These are phyloP conservation scores for Penicillium hordei DNA, from an alignment of 2,329 filamentous ascomycete species.

Conservation along the genomic window DNA sequence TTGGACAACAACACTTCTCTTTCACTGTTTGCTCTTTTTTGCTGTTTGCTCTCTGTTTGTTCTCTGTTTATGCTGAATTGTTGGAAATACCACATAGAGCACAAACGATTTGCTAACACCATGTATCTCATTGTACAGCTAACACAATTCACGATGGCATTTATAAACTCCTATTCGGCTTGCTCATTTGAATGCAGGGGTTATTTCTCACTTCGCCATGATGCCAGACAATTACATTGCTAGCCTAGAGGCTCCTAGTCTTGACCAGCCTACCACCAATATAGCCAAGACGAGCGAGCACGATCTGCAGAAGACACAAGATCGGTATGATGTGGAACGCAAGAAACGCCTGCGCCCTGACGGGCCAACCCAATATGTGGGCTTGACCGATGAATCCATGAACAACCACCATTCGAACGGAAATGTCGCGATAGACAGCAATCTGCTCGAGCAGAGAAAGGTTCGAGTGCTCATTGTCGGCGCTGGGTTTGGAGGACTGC, in stretches of 20 bases:
- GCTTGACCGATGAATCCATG: neutral
- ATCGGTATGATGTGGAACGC: neutral
- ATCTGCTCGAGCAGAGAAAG: neutral
- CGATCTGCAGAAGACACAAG: neutral
- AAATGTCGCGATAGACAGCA: neutral
- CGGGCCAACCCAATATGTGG: neutral
- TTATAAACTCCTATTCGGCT: neutral
- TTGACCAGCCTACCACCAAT: neutral
- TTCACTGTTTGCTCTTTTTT: neutral
- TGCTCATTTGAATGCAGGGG: neutral
- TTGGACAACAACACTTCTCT: neutral
- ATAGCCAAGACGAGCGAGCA: neutral
- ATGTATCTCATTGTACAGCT: neutral
- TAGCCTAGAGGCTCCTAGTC: too few relatives aligned
- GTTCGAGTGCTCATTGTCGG: conserved; percentile 40
- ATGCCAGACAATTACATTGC: too few relatives aligned
- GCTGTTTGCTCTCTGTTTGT: neutral
- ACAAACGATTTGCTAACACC: neutral
- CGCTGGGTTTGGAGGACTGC: conserved; percentile 47
- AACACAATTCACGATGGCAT: neutral
- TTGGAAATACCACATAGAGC: neutral
- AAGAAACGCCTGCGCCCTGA: neutral
- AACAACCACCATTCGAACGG: neutral
- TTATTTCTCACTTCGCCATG: neutral
- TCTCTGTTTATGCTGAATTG: neutral